phyloP scores from a whole-genome alignment of 2,329 filamentous ascomycete species.

The Ophiostoma sp. region DNA sequence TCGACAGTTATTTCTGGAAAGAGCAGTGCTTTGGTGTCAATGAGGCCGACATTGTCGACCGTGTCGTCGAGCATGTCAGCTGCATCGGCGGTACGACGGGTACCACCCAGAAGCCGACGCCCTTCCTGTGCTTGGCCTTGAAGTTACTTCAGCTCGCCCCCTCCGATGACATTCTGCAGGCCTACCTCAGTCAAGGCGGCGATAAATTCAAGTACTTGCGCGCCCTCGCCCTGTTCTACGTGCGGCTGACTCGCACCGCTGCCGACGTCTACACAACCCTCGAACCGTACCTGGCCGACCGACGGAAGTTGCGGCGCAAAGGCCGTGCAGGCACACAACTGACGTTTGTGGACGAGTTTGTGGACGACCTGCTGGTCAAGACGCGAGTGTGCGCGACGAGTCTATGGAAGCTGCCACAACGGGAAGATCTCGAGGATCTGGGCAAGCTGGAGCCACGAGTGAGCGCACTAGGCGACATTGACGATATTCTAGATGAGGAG shows the following conservation, averaged over 20 bases:
- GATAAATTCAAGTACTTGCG: slow-evolving; percentile 83
- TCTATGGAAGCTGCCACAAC: slow-evolving; percentile 83
- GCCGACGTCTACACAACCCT: slow-evolving; percentile 77
- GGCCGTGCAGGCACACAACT: slow-evolving; percentile 72
- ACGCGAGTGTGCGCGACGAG: slow-evolving; percentile 89
- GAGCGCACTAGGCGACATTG: slow-evolving; percentile 78
- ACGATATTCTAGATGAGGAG: slow-evolving; percentile 66
- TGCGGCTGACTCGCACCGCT: slow-evolving; percentile 81
- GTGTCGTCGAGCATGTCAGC: slow-evolving; percentile 76
- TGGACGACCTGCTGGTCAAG: slow-evolving; percentile 87
- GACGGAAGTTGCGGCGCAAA: slow-evolving; percentile 77
- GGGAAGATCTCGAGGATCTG: slow-evolving; percentile 82
- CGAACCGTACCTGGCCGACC: slow-evolving; percentile 80
- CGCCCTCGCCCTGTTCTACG: slow-evolving; percentile 87
- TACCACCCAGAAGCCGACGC: slow-evolving; percentile 78
- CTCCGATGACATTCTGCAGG: slow-evolving; percentile 71
- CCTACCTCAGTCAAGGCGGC: slow-evolving; percentile 76
- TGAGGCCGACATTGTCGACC: slow-evolving; percentile 77
- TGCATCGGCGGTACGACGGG: slow-evolving; percentile 90
- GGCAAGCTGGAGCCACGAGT: slow-evolving; percentile 82
- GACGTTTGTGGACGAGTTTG: slow-evolving; percentile 86
- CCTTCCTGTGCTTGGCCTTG: slow-evolving; percentile 91
- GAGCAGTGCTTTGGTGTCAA: slow-evolving; percentile 98
- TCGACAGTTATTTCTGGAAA: slow-evolving; percentile 96
- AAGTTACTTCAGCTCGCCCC: slow-evolving; percentile 90